Conservation (phyloP, 2,329 filamentous ascomycete species). For the Cryphonectria radicalis region DNA sequence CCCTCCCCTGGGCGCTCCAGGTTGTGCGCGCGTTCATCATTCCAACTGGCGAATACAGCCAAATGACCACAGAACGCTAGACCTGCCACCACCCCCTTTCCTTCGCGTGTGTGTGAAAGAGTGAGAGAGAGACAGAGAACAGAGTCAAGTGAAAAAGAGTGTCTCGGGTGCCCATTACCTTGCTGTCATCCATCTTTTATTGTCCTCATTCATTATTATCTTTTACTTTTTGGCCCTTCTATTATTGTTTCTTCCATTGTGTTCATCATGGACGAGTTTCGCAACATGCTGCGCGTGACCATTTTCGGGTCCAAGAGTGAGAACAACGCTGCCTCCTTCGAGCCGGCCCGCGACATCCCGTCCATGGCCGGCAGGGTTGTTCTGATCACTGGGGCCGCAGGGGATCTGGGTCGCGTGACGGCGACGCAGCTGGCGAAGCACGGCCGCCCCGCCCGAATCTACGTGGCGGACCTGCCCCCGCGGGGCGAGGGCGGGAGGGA, state of each 20-base stretch:
- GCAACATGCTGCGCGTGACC: constrained; percentile 14
- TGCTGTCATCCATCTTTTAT: not conserved
- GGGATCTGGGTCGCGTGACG: constrained; percentile 18
- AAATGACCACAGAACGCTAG: not conserved
- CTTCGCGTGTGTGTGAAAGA: not conserved
- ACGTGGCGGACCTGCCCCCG: constrained; percentile 16
- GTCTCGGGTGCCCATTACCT: not conserved
- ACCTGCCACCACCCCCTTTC: not conserved
- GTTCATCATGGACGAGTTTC: constrained; percentile 3
- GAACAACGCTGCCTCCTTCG: not conserved
- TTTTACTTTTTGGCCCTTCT: not conserved
- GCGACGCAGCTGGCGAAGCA: constrained; percentile 13
- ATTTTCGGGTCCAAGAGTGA: constrained; percentile 10
- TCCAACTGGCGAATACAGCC: not conserved
- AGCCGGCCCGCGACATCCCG: constrained; percentile 14
- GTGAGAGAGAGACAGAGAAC: not conserved
- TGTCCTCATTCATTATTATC: not conserved
- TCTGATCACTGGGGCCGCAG: constrained; percentile 19
- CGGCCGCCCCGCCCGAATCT: constrained; percentile 11
- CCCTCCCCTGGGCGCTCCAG: not conserved
- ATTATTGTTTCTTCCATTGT: not conserved
- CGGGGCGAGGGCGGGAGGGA: not conserved
- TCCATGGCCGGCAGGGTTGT: constrained; percentile 9
- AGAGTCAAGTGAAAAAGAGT: not conserved
- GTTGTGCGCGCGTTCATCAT: not conserved